These are phyloP conservation scores for Agastache rugosa DNA, from an alignment of 257 asterid species.

Conservation along the genomic window DNA sequence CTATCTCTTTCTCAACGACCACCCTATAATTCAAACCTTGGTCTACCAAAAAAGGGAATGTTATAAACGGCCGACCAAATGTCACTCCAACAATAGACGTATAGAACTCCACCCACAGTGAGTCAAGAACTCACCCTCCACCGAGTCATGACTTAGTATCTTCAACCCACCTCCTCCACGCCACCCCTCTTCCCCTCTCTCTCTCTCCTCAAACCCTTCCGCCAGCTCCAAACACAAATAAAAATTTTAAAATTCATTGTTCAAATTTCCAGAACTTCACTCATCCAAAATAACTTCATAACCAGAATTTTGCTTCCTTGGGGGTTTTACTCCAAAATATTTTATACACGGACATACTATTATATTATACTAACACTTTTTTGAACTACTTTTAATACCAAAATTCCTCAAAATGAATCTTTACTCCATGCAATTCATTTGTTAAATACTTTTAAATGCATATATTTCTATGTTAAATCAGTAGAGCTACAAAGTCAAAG, in stretches of 20 bases:
- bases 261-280: too few species aligned
- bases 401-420: not conserved
- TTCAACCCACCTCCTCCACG: slow-evolving; percentile 55
- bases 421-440: not conserved
- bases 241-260: too few species aligned
- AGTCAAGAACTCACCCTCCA: slow-evolving; percentile 55
- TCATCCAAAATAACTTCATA: too few species aligned
- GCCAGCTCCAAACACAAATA: too few species aligned
- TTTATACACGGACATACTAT: too few species aligned
- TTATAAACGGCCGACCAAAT: slow-evolving; percentile 42
- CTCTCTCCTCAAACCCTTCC: slow-evolving; percentile 47
- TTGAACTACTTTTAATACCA: not conserved
- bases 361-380: too few species aligned
- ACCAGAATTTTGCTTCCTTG: too few species aligned
- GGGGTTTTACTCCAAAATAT: too few species aligned
- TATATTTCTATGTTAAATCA: not conserved
- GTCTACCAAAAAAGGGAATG: slow-evolving; percentile 44
- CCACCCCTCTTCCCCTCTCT: slow-evolving; percentile 43
- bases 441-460: not conserved
- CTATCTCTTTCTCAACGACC: slow-evolving; percentile 25
- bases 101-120: slow-evolving; percentile 63
- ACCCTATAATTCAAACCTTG: slow-evolving; percentile 42
- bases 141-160: slow-evolving; percentile 52
- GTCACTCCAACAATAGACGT: slow-evolving; percentile 38
- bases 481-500: slow-evolving; percentile 5